Evolutionary conservation across 768 basidiomycete species (phyloP).

Genomic region (Mycena epipterygia): DNA sequence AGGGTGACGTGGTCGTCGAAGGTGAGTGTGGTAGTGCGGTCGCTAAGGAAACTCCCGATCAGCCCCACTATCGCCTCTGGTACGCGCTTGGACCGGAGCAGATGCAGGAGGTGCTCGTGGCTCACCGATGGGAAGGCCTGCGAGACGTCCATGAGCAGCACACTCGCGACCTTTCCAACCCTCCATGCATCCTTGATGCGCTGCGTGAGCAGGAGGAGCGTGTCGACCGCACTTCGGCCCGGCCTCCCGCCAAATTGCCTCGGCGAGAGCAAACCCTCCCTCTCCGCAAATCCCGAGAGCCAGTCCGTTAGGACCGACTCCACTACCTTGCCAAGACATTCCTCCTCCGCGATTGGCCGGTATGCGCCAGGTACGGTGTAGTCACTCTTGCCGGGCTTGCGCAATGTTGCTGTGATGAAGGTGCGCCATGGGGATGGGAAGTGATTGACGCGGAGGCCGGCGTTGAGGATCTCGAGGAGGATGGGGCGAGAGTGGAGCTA

Average conservation of each 20-base stretch:
- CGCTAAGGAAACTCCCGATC: constrained; percentile 13
- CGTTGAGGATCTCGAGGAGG: neutral
- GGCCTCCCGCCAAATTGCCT: constrained; percentile 8
- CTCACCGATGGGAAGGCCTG: constrained; percentile 12
- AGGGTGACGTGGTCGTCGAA: constrained; percentile 10
- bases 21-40: constrained; percentile 9
- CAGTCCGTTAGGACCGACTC: constrained; percentile 4
- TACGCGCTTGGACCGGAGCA: neutral
- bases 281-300: constrained; percentile 1
- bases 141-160: constrained; percentile 4
- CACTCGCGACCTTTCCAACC: neutral
- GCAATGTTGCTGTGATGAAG: neutral
- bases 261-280: neutral
- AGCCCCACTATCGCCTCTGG: neutral
- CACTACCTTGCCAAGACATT: neutral
- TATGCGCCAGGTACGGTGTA: neutral
- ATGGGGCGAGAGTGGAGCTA: neutral
- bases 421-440: neutral
- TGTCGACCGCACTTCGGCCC: neutral
- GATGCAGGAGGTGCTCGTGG: constrained; percentile 1
- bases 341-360: constrained; percentile 3
- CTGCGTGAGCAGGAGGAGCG: constrained; percentile 1
- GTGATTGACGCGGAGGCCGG: neutral
- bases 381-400: constrained; percentile 1
- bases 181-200: constrained; percentile 8